A percentile compares a stretch with the other conserved stretches of the same genome.
phyloP scores from a whole-genome alignment of 2,329 filamentous ascomycete species.

The Grosmannia clavigera region DNA sequence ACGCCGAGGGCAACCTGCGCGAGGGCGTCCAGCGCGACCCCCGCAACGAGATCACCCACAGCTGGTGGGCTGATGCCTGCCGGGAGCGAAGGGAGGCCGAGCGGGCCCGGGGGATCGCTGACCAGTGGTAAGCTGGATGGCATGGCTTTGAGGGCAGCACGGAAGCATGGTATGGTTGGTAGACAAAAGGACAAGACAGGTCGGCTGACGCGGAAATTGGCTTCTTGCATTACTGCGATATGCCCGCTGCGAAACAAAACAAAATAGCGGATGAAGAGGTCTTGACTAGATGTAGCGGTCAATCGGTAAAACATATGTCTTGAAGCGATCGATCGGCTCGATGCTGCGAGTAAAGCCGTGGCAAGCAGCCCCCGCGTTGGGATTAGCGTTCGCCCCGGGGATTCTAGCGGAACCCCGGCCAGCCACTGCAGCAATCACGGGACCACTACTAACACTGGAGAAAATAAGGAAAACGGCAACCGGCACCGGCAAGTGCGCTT shows the following conservation, averaged over 20 bases:
- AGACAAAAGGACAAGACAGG: background rate
- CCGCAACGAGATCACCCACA: slow-evolving; percentile 34
- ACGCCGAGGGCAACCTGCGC: slow-evolving; percentile 28
- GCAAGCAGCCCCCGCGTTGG: background rate
- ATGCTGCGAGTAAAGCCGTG: background rate
- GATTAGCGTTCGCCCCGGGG: slow-evolving; percentile 4
- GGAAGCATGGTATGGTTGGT: background rate
- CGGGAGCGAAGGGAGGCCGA: slow-evolving; percentile 18
- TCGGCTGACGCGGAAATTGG: background rate
- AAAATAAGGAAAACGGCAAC: background rate
- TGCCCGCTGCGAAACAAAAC: background rate
- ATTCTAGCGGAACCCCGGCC: slow-evolving; percentile 9
- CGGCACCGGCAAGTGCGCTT: background rate
- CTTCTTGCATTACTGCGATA: background rate
- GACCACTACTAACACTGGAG: background rate
- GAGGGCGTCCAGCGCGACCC: slow-evolving; percentile 13
- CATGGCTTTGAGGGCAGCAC: background rate
- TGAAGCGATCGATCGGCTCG: background rate
- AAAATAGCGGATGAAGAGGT: background rate
- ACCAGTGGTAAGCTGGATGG: slow-evolving; percentile 7
- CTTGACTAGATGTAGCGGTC: background rate
- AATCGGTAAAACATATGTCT: background rate
- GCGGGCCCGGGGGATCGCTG: slow-evolving; percentile 9
- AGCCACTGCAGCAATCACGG: background rate
- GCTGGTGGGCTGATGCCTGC: slow-evolving; percentile 44